phyloP scores from a whole-genome alignment of 1,284 basidiomycete genomes.

The Cutaneotrichosporon cavernicola region DNA sequence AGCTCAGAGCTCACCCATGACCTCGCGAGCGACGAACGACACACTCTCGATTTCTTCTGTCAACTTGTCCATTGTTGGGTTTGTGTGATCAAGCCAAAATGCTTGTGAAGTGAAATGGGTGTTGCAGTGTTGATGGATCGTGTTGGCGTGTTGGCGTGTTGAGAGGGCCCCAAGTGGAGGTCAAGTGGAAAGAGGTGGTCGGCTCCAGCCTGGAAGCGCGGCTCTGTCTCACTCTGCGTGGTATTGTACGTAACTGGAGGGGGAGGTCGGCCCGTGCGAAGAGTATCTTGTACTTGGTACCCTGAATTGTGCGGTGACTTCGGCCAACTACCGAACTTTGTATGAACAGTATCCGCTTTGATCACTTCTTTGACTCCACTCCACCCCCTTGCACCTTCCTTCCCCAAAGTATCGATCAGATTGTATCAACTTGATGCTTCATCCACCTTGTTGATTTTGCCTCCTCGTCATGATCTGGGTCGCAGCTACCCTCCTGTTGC shows the following conservation, averaged over 20 bases:
- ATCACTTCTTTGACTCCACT: neutral
- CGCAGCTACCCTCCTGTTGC: neutral
- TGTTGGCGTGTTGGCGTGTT: no score
- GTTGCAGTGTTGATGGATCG: neutral
- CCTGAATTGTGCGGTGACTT: neutral
- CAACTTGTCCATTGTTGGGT: conserved; percentile 36
- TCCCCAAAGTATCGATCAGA: neutral
- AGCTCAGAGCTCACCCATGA: conserved; percentile 46
- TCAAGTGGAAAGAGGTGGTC: no score
- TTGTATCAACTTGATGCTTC: neutral
- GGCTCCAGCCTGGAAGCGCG: no score
- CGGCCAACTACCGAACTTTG: neutral
- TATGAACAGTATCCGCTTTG: neutral
- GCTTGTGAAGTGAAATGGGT: neutral
- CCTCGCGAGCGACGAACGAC: conserved; percentile 52
- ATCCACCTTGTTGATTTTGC: neutral
- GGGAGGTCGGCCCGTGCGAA: neutral
- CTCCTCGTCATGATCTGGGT: conserved; percentile 12
- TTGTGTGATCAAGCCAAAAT: neutral
- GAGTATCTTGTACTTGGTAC: no score
- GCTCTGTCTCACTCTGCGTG: no score
- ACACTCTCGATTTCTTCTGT: conserved; percentile 53
- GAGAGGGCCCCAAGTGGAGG: no score
- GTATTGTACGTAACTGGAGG: no score
- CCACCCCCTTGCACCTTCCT: neutral